Conservation (phyloP, 306 rosid genomes). For the barrel medic (Medicago truncatula) region MtrunA17r5.0-ANR NC_053043.1:51475501-51476000, state of each 20-base stretch:
- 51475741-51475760: constrained; percentile 8
- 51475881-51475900: constrained; percentile 48
- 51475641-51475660: neutral
- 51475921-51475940: constrained; percentile 75
- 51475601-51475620: no score
- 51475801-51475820: constrained; percentile 38
- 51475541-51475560: no score
- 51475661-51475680: neutral
- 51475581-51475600: no score
- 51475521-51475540: neutral
- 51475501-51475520: no score
- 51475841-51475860: constrained; percentile 24
- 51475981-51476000: constrained; percentile 42
- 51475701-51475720: neutral
- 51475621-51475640: no score
- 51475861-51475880: constrained; percentile 17
- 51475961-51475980: constrained; percentile 54
- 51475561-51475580: no score
- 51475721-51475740: neutral
- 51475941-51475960: constrained; percentile 44
- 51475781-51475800: constrained; percentile 2
- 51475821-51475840: constrained; percentile 4
- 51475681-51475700: neutral
- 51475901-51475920: constrained; percentile 96
- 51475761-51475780: constrained; percentile 10